Percentiles rank a stretch among this genome's conserved stretches.
These are phyloP conservation scores for Chaetomium olivaceum DNA, from an alignment of 2,329 filamentous ascomycete genomes.

Conservation along the genomic window DNA sequence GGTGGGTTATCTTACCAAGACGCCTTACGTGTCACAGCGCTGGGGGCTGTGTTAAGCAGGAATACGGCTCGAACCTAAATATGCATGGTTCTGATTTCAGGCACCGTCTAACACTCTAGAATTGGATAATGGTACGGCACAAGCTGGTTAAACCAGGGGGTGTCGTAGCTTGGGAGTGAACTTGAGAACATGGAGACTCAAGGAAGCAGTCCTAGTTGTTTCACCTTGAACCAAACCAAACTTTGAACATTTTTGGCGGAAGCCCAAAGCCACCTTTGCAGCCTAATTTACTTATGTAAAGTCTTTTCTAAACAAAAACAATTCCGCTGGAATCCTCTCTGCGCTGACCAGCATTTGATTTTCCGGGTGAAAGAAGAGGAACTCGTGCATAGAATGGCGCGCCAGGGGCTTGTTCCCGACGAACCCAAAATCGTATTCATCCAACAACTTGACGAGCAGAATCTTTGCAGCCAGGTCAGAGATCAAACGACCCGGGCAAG, in stretches of 20 bases:
- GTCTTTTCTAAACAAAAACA: not conserved
- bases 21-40: not conserved
- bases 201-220: not conserved
- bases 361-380: not conserved
- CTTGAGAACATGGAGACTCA: too few species aligned
- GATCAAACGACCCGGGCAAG: not conserved
- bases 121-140: not conserved
- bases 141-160: too few species aligned
- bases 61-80: not conserved
- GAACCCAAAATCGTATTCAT: not conserved
- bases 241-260: not conserved
- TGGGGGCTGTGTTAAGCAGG: not conserved
- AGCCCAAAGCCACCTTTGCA: not conserved
- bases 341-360: not conserved
- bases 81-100: not conserved
- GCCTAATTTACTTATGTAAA: too few species aligned
- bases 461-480: not conserved
- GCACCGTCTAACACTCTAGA: not conserved
- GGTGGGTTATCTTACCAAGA: not conserved
- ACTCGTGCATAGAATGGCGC: not conserved
- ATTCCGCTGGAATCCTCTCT: not conserved
- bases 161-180: too few species aligned
- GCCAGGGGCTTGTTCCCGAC: not conserved
- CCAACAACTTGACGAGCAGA: not conserved
- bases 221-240: too few species aligned